A percentile compares a stretch with the other conserved stretches of the same genome.
These are phyloP conservation scores for Chloranthus sessilifolius DNA, from an alignment of 164 flowering plant species.

Conservation along the genomic window DNA sequence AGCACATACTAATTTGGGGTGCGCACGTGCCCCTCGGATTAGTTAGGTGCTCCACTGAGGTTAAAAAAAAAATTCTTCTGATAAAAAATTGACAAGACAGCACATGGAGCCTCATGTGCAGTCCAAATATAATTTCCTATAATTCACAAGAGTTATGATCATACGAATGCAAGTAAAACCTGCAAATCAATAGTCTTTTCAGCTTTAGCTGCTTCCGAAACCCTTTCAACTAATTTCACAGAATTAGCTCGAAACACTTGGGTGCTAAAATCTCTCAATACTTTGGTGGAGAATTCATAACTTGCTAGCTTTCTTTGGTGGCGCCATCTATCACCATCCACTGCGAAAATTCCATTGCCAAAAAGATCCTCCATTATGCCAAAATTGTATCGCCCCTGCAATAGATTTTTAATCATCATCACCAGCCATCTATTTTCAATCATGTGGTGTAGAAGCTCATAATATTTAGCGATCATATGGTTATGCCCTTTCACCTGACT, in stretches of 20 bases:
- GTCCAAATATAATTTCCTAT: slow-evolving; percentile 4
- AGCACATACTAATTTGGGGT: too few relatives aligned
- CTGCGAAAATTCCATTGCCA: slow-evolving; percentile 65
- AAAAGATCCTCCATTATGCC: slow-evolving; percentile 22
- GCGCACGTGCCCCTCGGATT: too few relatives aligned
- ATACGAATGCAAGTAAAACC: too few relatives aligned
- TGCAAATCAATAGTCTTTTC: slow-evolving; percentile 38
- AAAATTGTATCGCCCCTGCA: slow-evolving; percentile 29
- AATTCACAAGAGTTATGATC: too few relatives aligned
- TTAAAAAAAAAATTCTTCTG: too few relatives aligned
- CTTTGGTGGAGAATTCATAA: slow-evolving; percentile 52
- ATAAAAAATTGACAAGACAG: neutral
- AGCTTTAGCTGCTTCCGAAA: slow-evolving; percentile 35
- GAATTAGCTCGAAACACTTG: slow-evolving; percentile 36
- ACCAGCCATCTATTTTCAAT: too few relatives aligned
- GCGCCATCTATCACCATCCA: slow-evolving; percentile 64
- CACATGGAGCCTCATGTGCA: neutral
- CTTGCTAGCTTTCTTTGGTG: slow-evolving; percentile 54
- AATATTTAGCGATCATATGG: too few relatives aligned
- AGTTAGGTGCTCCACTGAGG: too few relatives aligned
- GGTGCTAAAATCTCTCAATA: slow-evolving; percentile 52
- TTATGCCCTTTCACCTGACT: too few relatives aligned
- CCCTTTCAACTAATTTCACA: slow-evolving; percentile 31
- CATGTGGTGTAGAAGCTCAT: too few relatives aligned
- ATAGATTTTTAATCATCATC: too few relatives aligned